A percentile compares a stretch with the other conserved stretches of the same genome.
These are phyloP conservation scores for Uronychia binucleata DNA, from an alignment of 73 alveolate genomes.

Conservation along the genomic window DNA sequence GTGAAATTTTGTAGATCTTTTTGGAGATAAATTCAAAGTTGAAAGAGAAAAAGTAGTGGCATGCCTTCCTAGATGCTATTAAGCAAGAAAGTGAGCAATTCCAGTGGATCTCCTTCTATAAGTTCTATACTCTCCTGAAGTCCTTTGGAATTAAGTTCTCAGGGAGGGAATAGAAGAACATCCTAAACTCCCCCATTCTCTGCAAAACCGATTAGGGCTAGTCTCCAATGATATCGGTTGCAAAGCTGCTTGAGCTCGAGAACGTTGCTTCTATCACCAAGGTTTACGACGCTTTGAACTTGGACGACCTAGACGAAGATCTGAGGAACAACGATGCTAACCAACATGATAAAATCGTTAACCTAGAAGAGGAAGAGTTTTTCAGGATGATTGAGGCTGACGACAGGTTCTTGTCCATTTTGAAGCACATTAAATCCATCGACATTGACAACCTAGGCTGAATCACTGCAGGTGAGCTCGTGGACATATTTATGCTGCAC, in stretches of 20 bases:
- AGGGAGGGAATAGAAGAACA: not conserved
- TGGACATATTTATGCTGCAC: slow-evolving; percentile 20
- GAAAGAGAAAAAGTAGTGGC: not conserved
- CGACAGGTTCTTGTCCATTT: slow-evolving; percentile 18
- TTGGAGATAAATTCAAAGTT: not conserved
- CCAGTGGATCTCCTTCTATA: not conserved
- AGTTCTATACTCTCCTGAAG: not conserved
- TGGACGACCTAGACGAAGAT: slow-evolving; percentile 41
- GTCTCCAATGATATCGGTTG: not conserved
- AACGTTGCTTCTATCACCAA: not conserved
- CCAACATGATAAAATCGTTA: not conserved
- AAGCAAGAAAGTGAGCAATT: not conserved
- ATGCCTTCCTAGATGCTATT: not conserved
- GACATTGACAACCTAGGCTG: slow-evolving; percentile 45
- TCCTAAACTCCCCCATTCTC: not conserved
- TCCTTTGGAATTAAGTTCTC: not conserved
- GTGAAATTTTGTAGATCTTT: not conserved
- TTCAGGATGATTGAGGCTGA: not conserved
- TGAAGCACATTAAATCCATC: slow-evolving; percentile 29
- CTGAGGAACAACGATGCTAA: not conserved
- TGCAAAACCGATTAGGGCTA: not conserved
- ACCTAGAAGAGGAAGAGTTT: not conserved
- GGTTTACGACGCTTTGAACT: not conserved
- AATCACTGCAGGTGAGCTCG: slow-evolving; percentile 40
- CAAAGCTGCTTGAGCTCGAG: not conserved